Evolutionary conservation across 768 basidiomycete genomes (phyloP).

Genomic region (Pleurotus djamor): DNA sequence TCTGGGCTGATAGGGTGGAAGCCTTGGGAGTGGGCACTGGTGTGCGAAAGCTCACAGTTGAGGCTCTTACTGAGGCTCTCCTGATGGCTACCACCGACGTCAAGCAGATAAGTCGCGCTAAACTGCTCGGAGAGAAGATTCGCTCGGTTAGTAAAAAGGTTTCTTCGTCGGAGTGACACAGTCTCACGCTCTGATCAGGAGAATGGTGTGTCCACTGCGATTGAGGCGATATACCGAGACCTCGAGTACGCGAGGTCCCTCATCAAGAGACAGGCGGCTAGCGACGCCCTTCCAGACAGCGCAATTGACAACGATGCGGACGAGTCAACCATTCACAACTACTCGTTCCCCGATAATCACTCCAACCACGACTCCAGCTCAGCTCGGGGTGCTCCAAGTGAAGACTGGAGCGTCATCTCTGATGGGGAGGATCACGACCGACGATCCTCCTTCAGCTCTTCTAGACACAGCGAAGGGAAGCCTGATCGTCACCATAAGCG

Average conservation of each 20-base stretch:
- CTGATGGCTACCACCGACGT: constrained; percentile 79
- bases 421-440: constrained; percentile 57
- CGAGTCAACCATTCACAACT: constrained; percentile 31
- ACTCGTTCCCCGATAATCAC: constrained; percentile 9
- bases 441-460: constrained; percentile 56
- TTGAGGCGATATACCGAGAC: constrained; percentile 95
- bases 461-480: constrained; percentile 38
- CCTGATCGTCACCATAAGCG: constrained; percentile 46
- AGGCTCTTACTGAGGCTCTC: constrained; percentile 77
- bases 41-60: constrained; percentile 84
- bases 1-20: constrained; percentile 98
- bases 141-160: constrained; percentile 52
- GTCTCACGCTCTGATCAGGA: constrained; percentile 51
- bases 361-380: constrained; percentile 56
- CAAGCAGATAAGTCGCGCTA: constrained; percentile 88
- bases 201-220: constrained; percentile 90
- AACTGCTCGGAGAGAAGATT: constrained; percentile 82
- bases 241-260: constrained; percentile 90
- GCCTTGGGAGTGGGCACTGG: constrained; percentile 89
- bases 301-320: constrained; percentile 22
- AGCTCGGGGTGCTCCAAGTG: constrained; percentile 55
- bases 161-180: neutral
- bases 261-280: constrained; percentile 55
- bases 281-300: constrained; percentile 24
- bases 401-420: constrained; percentile 88